These are phyloP conservation scores for Camelina hispida DNA, from an alignment of 345 rosid genomes.

Conservation along the genomic window DNA sequence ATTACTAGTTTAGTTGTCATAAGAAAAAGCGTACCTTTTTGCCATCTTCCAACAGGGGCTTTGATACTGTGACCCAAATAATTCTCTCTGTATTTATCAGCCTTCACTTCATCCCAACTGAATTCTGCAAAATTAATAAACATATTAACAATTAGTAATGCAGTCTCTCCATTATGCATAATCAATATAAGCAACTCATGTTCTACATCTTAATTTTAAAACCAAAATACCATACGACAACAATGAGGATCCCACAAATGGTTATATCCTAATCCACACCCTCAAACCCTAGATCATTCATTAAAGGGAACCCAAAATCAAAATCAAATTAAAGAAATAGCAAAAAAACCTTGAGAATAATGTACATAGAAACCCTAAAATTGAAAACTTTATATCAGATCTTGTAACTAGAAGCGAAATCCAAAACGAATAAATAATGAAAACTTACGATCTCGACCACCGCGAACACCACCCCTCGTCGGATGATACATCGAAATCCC, in stretches of 20 bases:
- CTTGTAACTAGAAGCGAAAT: background rate
- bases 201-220: background rate
- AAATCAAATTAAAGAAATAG: background rate
- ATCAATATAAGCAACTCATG: background rate
- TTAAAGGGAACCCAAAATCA: background rate
- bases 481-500: constrained; percentile 81
- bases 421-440: background rate
- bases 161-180: background rate
- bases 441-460: constrained; percentile 93
- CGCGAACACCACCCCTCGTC: constrained; percentile 97
- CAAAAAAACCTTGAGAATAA: background rate
- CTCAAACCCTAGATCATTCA: constrained; percentile 19
- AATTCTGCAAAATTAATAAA: constrained; percentile 61
- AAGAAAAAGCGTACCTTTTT: constrained; percentile 66
- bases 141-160: background rate
- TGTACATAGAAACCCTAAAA: constrained; percentile 31
- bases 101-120: constrained; percentile 93
- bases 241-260: background rate
- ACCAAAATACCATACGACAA: background rate
- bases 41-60: constrained; percentile 99
- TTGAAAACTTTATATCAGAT: constrained; percentile 10
- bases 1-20: background rate
- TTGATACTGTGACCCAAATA: constrained; percentile 91
- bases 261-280: constrained; percentile 11
- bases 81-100: constrained; percentile 90